Base-by-base conservation (phyloP, 768 basidiomycete genomes). In the Tylopilus vinaceipallidus region DNA sequence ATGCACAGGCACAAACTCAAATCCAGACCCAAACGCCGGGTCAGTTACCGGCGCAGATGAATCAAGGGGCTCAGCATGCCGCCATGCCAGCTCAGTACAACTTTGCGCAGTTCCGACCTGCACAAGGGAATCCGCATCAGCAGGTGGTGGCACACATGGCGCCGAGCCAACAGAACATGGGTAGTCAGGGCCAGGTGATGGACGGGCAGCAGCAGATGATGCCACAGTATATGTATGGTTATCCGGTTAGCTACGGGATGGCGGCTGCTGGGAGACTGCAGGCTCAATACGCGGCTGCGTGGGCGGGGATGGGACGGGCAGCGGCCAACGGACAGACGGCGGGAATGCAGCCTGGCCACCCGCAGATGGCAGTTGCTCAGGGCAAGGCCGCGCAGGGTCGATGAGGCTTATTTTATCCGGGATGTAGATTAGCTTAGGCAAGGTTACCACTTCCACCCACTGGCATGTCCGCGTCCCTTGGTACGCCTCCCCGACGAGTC, bases 381-480 rank as follows among this genome's bases (percentile, higher is more conserved):
- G 72, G 65, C 0, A 73, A 71, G 53, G 57, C 65, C 33, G 54
- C 68, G 7, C 67, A 61, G 30, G 70, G 69, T 45, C 66, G 71
- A 53, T 72, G 61, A 68, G 45, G 49, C n/a, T n/a, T n/a, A n/a
- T n/a, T n/a, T n/a, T n/a, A n/a, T n/a, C n/a, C n/a, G n/a, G n/a
- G n/a, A n/a, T n/a, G n/a, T n/a, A n/a, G 19, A 20, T 49, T 47
- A 20, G 43, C 57, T 56, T 64, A 63, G 54, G 54, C 32, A 45
- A 29, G 29, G 30, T 36, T 39, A 36, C n/a, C n/a, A n/a, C n/a
- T n/a, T n/a, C n/a, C n/a, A n/a, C n/a, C n/a, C n/a, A n/a, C n/a
- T n/a, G n/a, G n/a, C 57, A 57, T 68, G 67, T 53, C 68, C 17
- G 54, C 55, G 35, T 56, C 64, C 46, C 65, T 59, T 51, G 67